Conservation (phyloP, 176 grass and related monocot species). For the Thalia dealbata region DNA sequence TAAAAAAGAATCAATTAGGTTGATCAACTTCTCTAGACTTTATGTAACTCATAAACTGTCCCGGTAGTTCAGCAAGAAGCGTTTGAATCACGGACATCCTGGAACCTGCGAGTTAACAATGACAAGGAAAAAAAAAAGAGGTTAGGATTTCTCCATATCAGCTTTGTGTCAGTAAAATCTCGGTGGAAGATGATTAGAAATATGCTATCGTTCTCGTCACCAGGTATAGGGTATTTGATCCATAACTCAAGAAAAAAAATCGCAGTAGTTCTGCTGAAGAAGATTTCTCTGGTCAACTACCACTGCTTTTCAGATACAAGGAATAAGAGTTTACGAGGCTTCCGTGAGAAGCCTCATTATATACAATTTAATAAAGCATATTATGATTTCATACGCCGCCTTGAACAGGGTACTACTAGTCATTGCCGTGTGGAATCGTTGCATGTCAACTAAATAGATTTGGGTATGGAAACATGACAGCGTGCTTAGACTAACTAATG, state of each 20-base stretch:
- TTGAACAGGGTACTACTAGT: not conserved
- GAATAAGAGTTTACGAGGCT: not conserved
- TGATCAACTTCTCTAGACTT: constrained; percentile 66
- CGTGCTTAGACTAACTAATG: not conserved
- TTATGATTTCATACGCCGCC: not conserved
- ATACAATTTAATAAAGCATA: not conserved
- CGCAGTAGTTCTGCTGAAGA: not conserved
- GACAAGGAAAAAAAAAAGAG: constrained; percentile 9
- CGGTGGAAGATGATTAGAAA: too few species aligned
- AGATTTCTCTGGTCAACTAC: not conserved
- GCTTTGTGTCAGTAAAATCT: not conserved
- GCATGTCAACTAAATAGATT: not conserved
- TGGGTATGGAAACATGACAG: not conserved
- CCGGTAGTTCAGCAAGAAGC: constrained; percentile 94
- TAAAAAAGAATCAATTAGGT: constrained; percentile 31
- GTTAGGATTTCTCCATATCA: constrained; percentile 10
- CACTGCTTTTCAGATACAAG: not conserved
- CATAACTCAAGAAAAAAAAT: not conserved
- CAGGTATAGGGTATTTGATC: not conserved
- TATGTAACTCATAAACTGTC: constrained; percentile 97
- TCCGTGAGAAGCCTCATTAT: not conserved
- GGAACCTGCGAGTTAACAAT: constrained; percentile 34
- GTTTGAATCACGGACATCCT: constrained; percentile 64
- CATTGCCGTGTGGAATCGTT: not conserved
- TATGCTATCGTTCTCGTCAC: too few species aligned